Evolutionary conservation across 2,329 filamentous ascomycete species (phyloP).

Genomic region (Colletotrichum acutatum): DNA sequence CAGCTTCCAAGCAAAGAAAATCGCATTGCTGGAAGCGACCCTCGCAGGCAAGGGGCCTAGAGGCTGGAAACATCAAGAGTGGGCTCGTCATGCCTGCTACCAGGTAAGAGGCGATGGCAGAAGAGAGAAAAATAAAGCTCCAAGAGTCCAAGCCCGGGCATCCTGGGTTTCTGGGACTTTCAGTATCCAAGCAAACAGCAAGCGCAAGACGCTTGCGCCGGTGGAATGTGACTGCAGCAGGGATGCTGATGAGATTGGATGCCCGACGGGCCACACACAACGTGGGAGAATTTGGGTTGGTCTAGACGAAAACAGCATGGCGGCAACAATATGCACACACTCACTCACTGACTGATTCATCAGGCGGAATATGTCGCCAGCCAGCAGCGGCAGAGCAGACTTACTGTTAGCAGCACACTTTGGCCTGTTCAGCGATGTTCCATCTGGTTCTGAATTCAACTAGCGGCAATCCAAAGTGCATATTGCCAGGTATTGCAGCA

Average conservation of each 20-base stretch:
- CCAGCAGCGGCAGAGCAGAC: not conserved
- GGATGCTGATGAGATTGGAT: conserved; percentile 30
- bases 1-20: too few relatives aligned
- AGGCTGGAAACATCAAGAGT: not conserved
- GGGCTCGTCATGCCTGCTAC: not conserved
- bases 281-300: conserved; percentile 22
- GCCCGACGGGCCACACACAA: conserved; percentile 13
- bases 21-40: too few relatives aligned
- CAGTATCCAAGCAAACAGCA: conserved; percentile 16
- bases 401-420: not conserved
- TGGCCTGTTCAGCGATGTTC: not conserved
- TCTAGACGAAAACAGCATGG: conserved; percentile 33
- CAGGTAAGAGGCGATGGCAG: not conserved
- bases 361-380: conserved; percentile 7
- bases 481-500: not conserved
- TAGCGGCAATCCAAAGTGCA: not conserved
- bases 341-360: conserved; percentile 11
- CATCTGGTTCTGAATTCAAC: not conserved
- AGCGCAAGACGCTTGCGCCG: conserved; percentile 11
- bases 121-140: not conserved
- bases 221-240: conserved; percentile 27
- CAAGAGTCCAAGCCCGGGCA: not conserved
- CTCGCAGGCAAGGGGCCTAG: too few relatives aligned
- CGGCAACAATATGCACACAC: not conserved
- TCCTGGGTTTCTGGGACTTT: not conserved